Conservation (phyloP, 768 basidiomycete species). For the Podaxis sp. region DNA sequence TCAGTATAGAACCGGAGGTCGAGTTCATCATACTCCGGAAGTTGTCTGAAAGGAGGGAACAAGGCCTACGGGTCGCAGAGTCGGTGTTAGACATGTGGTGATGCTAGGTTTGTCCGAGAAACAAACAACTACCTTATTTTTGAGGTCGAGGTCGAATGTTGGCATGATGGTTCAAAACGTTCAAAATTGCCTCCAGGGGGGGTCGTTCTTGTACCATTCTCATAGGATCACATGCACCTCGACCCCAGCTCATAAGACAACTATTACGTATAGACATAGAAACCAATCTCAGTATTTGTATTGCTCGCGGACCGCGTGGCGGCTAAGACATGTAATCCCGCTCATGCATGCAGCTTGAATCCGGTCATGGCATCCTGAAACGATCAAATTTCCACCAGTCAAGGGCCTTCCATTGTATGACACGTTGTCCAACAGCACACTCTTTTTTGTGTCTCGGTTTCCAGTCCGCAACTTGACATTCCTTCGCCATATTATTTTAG, state of each 20-base stretch:
- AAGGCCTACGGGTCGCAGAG: not conserved
- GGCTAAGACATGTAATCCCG: not conserved
- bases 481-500: not conserved
- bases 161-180: not conserved
- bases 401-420: slow-evolving; percentile 1
- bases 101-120: not conserved
- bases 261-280: too few species aligned
- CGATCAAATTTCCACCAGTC: slow-evolving; percentile 4
- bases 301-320: too few species aligned
- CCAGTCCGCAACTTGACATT: slow-evolving; percentile 7
- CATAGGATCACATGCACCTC: too few species aligned
- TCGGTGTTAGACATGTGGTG: not conserved
- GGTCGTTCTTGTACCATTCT: too few species aligned
- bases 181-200: not conserved
- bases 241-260: too few species aligned
- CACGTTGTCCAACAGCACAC: not conserved
- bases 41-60: not conserved
- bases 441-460: slow-evolving; percentile 9
- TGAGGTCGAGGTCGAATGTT: not conserved
- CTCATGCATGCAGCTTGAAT: not conserved
- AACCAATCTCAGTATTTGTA: too few species aligned
- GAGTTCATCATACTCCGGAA: not conserved
- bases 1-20: not conserved
- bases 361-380: not conserved
- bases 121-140: not conserved